Evolutionary conservation across 495 filamentous ascomycete species (phyloP), one percentile per base, ranked within the genome.

Genomic region (Hyaloscypha bicolor): DNA sequence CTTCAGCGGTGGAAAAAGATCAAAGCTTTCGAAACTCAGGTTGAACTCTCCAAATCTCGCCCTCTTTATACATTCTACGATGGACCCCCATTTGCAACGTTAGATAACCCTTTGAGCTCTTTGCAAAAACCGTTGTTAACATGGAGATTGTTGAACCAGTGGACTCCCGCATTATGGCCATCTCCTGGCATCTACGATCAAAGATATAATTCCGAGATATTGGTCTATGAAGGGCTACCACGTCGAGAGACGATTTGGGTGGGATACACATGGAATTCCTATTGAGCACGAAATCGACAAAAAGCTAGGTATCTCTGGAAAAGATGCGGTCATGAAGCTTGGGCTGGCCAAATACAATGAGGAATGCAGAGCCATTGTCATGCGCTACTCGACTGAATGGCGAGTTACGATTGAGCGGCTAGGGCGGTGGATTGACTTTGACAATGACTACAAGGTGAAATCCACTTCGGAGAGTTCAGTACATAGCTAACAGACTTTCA

Each of bases 211-310:
- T 71, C 94, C 94, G 1, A 81, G 94, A 69, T 98, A 97, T 76
- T 98, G 95, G 95, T 93, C 93, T 39, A 97, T 97, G 93, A 96
- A 96, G 77, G 95, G 95, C 14, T 88, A 89, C 73, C 88, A 94
- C 80, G 94, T 98, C 31, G 87, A 90, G 79, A 80, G 88, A 55
- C 78, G 84, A 39, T 89, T 88, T 58, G 86, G 86, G 35, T 89
- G 86, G 95, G 95, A 99, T 75, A 97, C 95, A 21, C 95, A 99
- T 76, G 95, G 95, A 64, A 80, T 99, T 30, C 95, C 95, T 9
- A 93, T 99, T 68, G 95, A 99, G 77, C 91, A 97, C 75, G 95
- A 98, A 81, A 98, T 98, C 70, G 95, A 99, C 85, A 97, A 98
- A 87, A 95, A 96, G 78, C 84, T 97, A 61, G 90, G 90, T 30